Evolutionary conservation across 768 basidiomycete genomes (phyloP), one percentile per base, ranked within the genome.

Genomic region (Pisolithus microcarpus): DNA sequence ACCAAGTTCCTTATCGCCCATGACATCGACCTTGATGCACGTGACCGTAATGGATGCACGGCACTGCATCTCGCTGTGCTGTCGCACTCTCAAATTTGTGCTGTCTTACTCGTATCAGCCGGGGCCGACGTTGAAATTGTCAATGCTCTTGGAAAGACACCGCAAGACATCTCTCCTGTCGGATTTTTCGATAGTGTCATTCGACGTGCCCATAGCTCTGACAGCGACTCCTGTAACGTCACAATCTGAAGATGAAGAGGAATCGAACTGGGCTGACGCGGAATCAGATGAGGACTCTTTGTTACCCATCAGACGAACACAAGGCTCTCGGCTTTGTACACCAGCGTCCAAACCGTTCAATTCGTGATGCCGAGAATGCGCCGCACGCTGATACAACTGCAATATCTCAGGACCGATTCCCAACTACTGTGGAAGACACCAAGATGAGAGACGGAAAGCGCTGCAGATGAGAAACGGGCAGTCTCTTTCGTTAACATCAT

Each of bases 11-110:
- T 99, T 51, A 70, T 95, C 51, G 68, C 72, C 4, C 86, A 79
- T 49, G 80, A 77, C 7, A 82, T 85, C 36, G 90, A 93, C 62
- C 57, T 93, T 48, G 91, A 98, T 62, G 77, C 76, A 13, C 82
- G 90, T 45, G 96, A 99, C 66, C 75, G 79, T 44, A 95, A 92
- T 65, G 95, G 95, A 13, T 91, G 78, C 64, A 98, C 94, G 0
- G 81, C 96, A 0, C 70, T 97, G 31, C 89, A 94, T 68, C 87
- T 94, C 60, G 88, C 93, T 16, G 85, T 81, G 0, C 68, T 94
- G 31, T 73, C 72, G 7, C 77, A 77, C 21, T 82, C 86, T 13
- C 70, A 72, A 48, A 73, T 77, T 10, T 92, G 89, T 65, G 77
- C 79, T 2, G 70, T 74, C 43, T 66, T 84, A 5, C 72, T 99